A percentile compares a stretch with the other conserved stretches of the same genome.
Conservation (phyloP, 1,284 basidiomycete species). For the Phaffia rhodozyma region DNA sequence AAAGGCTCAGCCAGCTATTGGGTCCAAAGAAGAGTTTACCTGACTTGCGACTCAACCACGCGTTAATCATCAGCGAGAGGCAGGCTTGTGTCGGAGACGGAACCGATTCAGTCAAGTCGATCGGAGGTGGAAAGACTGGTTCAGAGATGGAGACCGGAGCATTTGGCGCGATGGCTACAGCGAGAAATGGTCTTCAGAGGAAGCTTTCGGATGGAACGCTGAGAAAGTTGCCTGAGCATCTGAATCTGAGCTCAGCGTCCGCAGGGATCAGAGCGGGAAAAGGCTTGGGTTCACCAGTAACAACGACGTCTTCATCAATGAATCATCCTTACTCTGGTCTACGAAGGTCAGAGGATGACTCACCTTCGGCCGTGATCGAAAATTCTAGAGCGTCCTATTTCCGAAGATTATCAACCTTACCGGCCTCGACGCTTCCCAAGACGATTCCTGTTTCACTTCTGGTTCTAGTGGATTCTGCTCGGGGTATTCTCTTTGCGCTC, state of each 20-base stretch:
- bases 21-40: conserved; percentile 72
- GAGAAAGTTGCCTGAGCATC: too few relatives aligned
- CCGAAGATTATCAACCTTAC: conserved; percentile 63
- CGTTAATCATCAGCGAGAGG: conserved; percentile 38
- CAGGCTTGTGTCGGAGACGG: conserved; percentile 6
- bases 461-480: conserved; percentile 69
- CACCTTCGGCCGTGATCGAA: conserved; percentile 49
- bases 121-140: background rate
- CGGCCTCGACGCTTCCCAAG: conserved; percentile 52
- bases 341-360: too few relatives aligned
- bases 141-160: too few relatives aligned
- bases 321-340: too few relatives aligned
- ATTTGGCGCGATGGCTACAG: too few relatives aligned
- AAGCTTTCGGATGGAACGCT: too few relatives aligned
- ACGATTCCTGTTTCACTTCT: conserved; percentile 62
- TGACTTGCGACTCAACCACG: conserved; percentile 55
- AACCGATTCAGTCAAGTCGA: conserved; percentile 15
- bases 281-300: too few relatives aligned
- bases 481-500: conserved; percentile 83
- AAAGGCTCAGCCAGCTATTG: conserved; percentile 36
- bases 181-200: too few relatives aligned
- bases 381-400: conserved; percentile 88
- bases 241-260: too few relatives aligned
- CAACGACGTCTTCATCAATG: too few relatives aligned
- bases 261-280: too few relatives aligned